Evolutionary conservation across 2,329 filamentous ascomycete genomes (phyloP).

Genomic region (Colletotrichum caudatum): DNA sequence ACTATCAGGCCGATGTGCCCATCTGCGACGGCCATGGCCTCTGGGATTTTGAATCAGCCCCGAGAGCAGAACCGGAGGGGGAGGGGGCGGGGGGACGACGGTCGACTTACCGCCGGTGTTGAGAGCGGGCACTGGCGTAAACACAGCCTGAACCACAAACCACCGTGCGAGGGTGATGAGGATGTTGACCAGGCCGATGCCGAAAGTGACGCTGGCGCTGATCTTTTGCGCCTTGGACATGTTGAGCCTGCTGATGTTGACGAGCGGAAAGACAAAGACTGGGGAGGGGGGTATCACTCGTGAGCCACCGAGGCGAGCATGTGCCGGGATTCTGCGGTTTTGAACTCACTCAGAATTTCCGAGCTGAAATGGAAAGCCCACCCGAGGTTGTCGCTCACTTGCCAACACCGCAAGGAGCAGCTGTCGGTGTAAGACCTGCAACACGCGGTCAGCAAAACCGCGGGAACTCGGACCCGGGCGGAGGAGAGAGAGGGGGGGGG

Average conservation of each 20-base stretch:
- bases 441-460: background rate
- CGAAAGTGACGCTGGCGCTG: background rate
- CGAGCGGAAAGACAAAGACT: conserved; percentile 6
- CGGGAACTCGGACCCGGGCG: no score
- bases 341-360: background rate
- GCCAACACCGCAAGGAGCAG: background rate
- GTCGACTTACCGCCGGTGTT: background rate
- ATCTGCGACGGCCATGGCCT: background rate
- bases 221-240: background rate
- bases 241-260: background rate
- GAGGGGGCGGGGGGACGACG: no score
- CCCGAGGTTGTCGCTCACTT: background rate
- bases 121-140: background rate
- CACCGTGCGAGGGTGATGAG: background rate
- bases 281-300: background rate
- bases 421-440: background rate
- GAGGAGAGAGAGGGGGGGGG: no score
- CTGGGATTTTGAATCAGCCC: background rate
- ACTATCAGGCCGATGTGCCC: background rate
- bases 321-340: no score
- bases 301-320: background rate
- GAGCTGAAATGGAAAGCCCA: conserved; percentile 3
- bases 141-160: background rate
- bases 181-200: background rate
- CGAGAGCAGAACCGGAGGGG: no score